Evolutionary conservation across 345 rosid genomes (phyloP), one percentile per base, ranked within the genome.

Genomic region (Hibiscus syriacus): DNA sequence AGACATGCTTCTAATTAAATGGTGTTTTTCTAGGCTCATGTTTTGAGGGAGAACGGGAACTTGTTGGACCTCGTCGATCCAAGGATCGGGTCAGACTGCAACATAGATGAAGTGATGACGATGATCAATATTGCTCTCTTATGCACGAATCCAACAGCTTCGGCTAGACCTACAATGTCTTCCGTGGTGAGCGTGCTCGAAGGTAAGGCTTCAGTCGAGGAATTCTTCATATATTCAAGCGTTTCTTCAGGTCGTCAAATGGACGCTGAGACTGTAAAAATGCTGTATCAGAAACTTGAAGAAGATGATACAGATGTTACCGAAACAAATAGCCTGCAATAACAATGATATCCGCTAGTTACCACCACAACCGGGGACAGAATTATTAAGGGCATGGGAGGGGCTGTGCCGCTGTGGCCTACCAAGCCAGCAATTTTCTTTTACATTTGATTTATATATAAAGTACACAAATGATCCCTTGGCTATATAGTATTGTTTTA

Each of bases 181-280:
- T 57, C 25, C 2, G 62, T 57, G 13, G 62, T 57, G 5, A 57
- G 45, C 45, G 34, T 34, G 16, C 64, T 58, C 10, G 64, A 58
- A 58, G 45, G 45, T 26, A 34, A 5, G 45, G 64, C 45, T 19
- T 1, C 23, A 9, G 26, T 58, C 4, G 16, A 32, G 5, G 64
- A 58, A 0, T 58, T 9, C 6, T 2, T 2, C 5, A 58, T 2
- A 0, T 26, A 32, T 14, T 27, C 60, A 12, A 61, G 30, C 7
- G 0, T 41, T 6, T 61, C 19, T 39, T 50, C 55, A 11, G 2
- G 19, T 0, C 11, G 13, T 49, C 29, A 3, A 60, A 9, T 0
- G 16, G 34, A 49, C 2, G 29, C 11, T 11, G 72, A 73, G 26
- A 66, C 49, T 7, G 58, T n/a, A n/a, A 64, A 67, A 29, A 80